Evolutionary conservation across 2,329 filamentous ascomycete genomes (phyloP).

Genomic region (Penicillium verrucosum): DNA sequence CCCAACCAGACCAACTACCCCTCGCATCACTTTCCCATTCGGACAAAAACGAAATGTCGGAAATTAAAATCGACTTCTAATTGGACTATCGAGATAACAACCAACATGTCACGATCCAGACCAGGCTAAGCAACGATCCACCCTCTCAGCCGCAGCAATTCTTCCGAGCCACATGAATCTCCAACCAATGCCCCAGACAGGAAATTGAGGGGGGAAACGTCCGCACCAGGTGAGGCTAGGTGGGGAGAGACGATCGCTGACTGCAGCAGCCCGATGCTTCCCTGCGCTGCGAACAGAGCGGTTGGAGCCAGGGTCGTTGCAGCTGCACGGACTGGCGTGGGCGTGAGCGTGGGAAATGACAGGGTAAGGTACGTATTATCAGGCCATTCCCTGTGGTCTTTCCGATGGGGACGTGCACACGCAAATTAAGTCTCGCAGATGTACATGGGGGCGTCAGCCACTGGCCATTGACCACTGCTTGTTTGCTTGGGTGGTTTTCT

Average conservation of each 20-base stretch:
- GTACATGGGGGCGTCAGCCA: neutral
- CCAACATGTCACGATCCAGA: slow-evolving; percentile 16
- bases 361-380: neutral
- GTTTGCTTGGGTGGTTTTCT: neutral
- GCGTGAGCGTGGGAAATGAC: neutral
- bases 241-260: neutral
- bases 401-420: neutral
- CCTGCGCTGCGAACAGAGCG: neutral
- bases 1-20: slow-evolving; percentile 5
- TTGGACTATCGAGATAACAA: slow-evolving; percentile 14
- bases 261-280: neutral
- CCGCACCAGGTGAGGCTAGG: neutral
- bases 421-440: neutral
- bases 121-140: slow-evolving; percentile 12
- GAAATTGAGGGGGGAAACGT: neutral
- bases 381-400: neutral
- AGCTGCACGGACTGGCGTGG: slow-evolving; percentile 8
- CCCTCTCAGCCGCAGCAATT: slow-evolving; percentile 13
- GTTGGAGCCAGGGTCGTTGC: slow-evolving; percentile 1
- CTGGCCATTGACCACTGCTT: neutral
- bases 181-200: neutral
- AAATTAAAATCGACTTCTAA: slow-evolving; percentile 16
- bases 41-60: slow-evolving; percentile 11
- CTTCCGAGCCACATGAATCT: slow-evolving; percentile 11
- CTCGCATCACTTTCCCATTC: slow-evolving; percentile 17